Conservation (phyloP, 148 eudicot species). For the Vaccinium myrtillus region DNA sequence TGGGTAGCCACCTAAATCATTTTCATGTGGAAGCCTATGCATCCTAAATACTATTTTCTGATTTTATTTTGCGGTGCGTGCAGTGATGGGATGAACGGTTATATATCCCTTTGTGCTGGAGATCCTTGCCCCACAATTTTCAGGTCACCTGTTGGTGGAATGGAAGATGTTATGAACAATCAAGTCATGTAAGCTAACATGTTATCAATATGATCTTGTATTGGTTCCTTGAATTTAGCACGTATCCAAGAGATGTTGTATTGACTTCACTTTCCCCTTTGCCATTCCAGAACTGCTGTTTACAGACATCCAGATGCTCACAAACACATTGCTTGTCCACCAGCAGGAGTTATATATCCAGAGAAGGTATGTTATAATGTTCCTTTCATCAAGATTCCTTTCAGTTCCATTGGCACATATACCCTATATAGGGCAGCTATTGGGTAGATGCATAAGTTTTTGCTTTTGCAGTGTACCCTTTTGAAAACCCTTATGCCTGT, state of each 20-base stretch:
- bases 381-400: not conserved
- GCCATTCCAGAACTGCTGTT: constrained; percentile 66
- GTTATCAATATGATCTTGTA: not conserved
- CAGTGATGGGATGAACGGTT: constrained; percentile 98
- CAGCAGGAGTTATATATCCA: constrained; percentile 70
- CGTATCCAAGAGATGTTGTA: not conserved
- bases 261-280: not conserved
- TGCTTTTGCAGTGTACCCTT: not conserved
- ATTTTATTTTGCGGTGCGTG: constrained; percentile 43
- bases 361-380: constrained; percentile 45
- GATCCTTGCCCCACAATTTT: constrained; percentile 92
- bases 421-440: not conserved
- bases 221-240: not conserved
- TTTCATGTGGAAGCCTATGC: not conserved
- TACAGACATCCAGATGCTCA: constrained; percentile 87
- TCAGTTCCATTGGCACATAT: not conserved
- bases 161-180: constrained; percentile 87
- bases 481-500: not conserved
- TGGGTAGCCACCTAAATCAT: not conserved
- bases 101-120: constrained; percentile 83
- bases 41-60: constrained; percentile 25
- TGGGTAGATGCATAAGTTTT: not conserved
- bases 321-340: constrained; percentile 68
- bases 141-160: constrained; percentile 74
- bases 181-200: constrained; percentile 71